Conservation (phyloP, 768 basidiomycete species). For the Scleroderma bovista region DNA sequence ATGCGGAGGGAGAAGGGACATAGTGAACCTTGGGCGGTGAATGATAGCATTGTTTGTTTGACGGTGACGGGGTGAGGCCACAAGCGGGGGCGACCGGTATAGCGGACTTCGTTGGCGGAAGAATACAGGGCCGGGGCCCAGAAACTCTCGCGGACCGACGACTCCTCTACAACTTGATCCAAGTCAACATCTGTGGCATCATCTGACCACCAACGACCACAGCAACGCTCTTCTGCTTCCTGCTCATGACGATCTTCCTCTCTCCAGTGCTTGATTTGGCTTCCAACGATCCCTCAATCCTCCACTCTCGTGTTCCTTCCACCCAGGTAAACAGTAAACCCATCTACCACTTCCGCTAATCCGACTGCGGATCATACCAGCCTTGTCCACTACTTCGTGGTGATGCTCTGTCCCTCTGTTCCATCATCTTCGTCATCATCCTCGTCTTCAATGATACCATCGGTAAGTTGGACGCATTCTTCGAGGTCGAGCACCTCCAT, state of each 20-base stretch:
- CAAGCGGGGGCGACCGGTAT: too few species aligned
- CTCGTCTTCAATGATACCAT: conserved; percentile 82
- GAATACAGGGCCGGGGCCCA: too few species aligned
- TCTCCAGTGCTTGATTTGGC: conserved; percentile 67
- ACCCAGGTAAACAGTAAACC: conserved; percentile 70
- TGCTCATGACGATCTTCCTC: conserved; percentile 63
- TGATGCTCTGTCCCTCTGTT: conserved; percentile 27
- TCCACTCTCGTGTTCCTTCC: conserved; percentile 56
- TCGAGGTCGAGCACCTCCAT: conserved; percentile 70
- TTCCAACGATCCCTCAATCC: conserved; percentile 56
- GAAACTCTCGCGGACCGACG: too few species aligned
- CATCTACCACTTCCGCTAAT: conserved; percentile 65
- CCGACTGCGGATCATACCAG: conserved; percentile 64
- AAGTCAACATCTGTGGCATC: conserved; percentile 70
- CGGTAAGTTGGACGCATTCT: conserved; percentile 52
- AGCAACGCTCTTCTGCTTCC: conserved; percentile 63
- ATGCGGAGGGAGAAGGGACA: too few species aligned
- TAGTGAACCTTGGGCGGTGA: too few species aligned
- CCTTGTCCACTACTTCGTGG: conserved; percentile 67
- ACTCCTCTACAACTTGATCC: conserved; percentile 48
- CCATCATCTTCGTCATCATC: conserved; percentile 44
- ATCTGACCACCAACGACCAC: conserved; percentile 57
- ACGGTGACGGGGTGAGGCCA: too few species aligned
- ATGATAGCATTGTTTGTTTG: too few species aligned
- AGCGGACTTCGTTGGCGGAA: too few species aligned